Evolutionary conservation across 169 alveolate genomes (phyloP), one percentile per base, ranked within the genome.

Genomic region (Ichthyophthirius multifiliis): DNA sequence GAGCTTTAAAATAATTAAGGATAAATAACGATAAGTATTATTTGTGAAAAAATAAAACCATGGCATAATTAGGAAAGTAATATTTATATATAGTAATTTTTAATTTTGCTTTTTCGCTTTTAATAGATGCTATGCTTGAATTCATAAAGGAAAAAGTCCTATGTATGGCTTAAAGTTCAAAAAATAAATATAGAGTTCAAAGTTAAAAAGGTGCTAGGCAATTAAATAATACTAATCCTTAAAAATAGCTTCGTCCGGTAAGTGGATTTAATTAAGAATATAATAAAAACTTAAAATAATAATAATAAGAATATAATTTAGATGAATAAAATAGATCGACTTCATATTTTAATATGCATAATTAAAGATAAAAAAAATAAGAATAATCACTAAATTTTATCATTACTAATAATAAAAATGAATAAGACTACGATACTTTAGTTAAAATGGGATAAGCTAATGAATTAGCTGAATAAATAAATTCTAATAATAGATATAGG

Each of bases 401-500:
- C 0, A 87, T 88, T n/a, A 89, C 82, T 43, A 87, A 86, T 32
- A 87, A 92, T 7, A 88, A 88, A 65, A 82, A 83, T 43, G 95
- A 91, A 47, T 76, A 79, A 32, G 95, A 91, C 32, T 91, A 85
- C 74, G 95, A 91, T 39, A 79, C 90, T 47, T 85, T 88, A 0
- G 88, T 86, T 23, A 85, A 91, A 82, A 91, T 91, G 93, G 93
- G 95, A 4, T 93, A 91, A 44, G 95, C 95, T 13, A 86, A 89
- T 74, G 95, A 91, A 86, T 80, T 91, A 37, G 90, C 93, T 13
- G 81, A 91, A 74, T 34, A 73, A 35, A 76, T 91, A 0, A 85
- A 85, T 20, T 82, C 74, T 27, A 89, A 83, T 15, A 86, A 80
- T 7, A 76, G 88, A 15, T 91, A 80, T 65, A 55, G 92, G 34